Conservation (phyloP, 2,329 filamentous ascomycete genomes). For the Trichoderma gracile region DNA sequence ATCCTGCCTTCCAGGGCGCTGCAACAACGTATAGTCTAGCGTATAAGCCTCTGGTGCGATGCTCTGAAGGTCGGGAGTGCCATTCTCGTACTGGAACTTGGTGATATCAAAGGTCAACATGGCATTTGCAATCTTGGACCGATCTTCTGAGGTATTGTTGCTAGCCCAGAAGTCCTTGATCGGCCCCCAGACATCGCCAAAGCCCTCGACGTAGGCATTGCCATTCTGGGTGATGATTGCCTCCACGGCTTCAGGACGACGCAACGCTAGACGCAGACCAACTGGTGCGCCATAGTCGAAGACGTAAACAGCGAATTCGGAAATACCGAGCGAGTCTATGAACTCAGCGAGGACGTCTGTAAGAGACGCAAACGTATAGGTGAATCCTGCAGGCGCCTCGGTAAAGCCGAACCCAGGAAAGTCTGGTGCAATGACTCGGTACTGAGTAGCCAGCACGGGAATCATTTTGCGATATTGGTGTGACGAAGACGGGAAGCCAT, state of each 20-base stretch:
- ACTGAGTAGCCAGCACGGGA: conserved; percentile 9
- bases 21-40: conserved; percentile 10
- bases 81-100: conserved; percentile 21
- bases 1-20: conserved; percentile 15
- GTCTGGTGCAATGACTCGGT: conserved; percentile 18
- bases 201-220: conserved; percentile 17
- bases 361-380: conserved; percentile 12
- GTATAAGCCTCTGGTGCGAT: conserved; percentile 15
- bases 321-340: conserved; percentile 5
- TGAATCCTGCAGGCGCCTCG: conserved; percentile 13
- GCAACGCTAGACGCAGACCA: conserved; percentile 10
- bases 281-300: conserved; percentile 18
- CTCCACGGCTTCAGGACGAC: conserved; percentile 2
- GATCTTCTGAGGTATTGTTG: conserved; percentile 9
- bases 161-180: conserved; percentile 20
- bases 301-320: conserved; percentile 4
- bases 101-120: conserved; percentile 20
- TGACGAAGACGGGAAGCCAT: conserved; percentile 20
- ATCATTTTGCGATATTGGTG: conserved; percentile 17
- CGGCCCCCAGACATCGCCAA: conserved; percentile 16
- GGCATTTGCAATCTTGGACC: conserved; percentile 6
- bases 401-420: conserved; percentile 18
- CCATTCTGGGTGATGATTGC: conserved; percentile 18
- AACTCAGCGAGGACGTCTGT: conserved; percentile 7
- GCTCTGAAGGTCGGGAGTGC: background rate